Conservation (phyloP, 202 grass and related monocot species). For the Schoenoplectus tabernaemontani region DNA sequence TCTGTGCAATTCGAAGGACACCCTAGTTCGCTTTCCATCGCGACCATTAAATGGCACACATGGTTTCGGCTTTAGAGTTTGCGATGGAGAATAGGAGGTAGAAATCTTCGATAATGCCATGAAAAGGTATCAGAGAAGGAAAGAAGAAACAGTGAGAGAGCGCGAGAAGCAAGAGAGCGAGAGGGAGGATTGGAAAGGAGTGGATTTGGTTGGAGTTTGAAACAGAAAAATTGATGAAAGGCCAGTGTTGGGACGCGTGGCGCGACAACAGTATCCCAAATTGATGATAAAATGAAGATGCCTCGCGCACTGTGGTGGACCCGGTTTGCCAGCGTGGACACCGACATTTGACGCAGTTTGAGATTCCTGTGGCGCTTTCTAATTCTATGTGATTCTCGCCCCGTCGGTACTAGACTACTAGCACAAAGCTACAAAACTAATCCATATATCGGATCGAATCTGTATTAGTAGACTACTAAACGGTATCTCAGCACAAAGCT, state of each 20-base stretch:
- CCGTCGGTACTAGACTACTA: too few species aligned
- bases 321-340: neutral
- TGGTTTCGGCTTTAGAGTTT: slow-evolving; percentile 8
- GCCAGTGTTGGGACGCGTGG: slow-evolving; percentile 22
- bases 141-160: neutral
- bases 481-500: too few species aligned
- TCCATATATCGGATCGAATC: too few species aligned
- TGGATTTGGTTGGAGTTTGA: neutral
- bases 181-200: slow-evolving; percentile 10
- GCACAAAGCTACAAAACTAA: too few species aligned
- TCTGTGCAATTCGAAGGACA: neutral
- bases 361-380: slow-evolving; percentile 13
- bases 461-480: too few species aligned
- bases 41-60: neutral
- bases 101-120: slow-evolving; percentile 37
- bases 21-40: neutral
- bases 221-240: neutral
- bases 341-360: neutral
- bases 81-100: neutral
- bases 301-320: neutral
- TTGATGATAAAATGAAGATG: slow-evolving; percentile 15
- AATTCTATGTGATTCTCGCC: neutral
- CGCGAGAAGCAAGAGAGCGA: neutral
- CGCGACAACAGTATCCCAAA: slow-evolving; percentile 11
- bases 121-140: neutral